Percentiles rank a stretch among this genome's conserved stretches.
These are phyloP conservation scores for Raddia guianensis DNA, from an alignment of 176 grass and related monocot species.

Conservation along the genomic window DNA sequence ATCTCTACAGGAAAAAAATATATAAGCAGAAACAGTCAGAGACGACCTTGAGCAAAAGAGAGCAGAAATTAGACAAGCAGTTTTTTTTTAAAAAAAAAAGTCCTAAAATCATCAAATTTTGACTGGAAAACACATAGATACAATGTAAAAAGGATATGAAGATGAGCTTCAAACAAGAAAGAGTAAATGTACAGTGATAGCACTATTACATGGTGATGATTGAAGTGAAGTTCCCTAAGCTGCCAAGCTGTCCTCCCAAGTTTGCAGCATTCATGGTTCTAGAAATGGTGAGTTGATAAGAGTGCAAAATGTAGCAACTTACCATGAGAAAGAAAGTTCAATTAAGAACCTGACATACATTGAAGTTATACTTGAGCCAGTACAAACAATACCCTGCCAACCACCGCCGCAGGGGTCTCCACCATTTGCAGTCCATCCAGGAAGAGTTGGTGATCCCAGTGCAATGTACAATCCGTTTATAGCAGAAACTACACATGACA, in stretches of 20 bases:
- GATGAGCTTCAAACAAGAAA: neutral
- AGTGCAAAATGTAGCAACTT: conserved; percentile 19
- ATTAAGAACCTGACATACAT: conserved; percentile 77
- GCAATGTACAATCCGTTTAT: conserved; percentile 81
- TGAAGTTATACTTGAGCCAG: conserved; percentile 69
- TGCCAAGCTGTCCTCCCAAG: conserved; percentile 83
- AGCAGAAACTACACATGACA: conserved; percentile 58
- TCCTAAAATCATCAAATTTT: neutral
- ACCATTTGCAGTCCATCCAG: conserved; percentile 82
- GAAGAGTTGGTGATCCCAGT: conserved; percentile 76
- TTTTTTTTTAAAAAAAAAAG: neutral
- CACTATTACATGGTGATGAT: conserved; percentile 78
- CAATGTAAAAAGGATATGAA: conserved; percentile 16
- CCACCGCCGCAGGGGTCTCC: conserved; percentile 78
- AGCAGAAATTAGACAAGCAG: neutral
- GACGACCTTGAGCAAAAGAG: neutral
- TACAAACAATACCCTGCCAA: conserved; percentile 88
- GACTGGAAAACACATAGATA: neutral
- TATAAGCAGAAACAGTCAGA: conserved; percentile 3
- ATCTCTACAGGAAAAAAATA: conserved; percentile 54
- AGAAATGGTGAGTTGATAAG: conserved; percentile 41
- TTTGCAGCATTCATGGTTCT: conserved; percentile 92
- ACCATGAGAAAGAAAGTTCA: conserved; percentile 8
- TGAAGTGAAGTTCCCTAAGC: conserved; percentile 80
- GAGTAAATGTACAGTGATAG: neutral